Percentiles rank a stretch among this genome's conserved stretches.
Evolutionary conservation across 345 rosid species (phyloP).

Genomic region (Gossypium arboreum): DNA sequence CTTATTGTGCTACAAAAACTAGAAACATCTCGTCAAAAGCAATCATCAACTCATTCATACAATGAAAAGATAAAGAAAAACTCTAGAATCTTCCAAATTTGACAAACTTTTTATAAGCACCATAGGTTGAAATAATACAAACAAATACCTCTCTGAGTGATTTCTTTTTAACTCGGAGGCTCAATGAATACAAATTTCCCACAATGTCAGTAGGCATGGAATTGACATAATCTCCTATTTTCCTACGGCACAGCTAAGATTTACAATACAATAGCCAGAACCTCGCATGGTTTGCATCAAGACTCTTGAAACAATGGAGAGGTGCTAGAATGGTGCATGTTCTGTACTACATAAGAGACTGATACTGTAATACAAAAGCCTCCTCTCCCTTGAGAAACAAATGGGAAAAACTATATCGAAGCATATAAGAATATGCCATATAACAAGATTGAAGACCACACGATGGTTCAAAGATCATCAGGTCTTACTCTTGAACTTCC

Average conservation of each 20-base stretch:
- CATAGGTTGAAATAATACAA: constrained; percentile 21
- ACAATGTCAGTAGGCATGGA: constrained; percentile 18
- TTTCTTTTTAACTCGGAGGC: constrained; percentile 36
- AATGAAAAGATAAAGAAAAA: not conserved
- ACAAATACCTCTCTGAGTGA: constrained; percentile 37
- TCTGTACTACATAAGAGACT: constrained; percentile 20
- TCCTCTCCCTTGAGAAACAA: constrained; percentile 38
- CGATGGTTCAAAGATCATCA: constrained; percentile 26
- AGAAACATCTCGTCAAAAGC: not conserved
- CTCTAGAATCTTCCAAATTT: not conserved
- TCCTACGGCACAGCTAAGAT: constrained; percentile 26
- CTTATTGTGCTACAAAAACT: not conserved
- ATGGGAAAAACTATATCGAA: constrained; percentile 23
- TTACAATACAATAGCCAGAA: constrained; percentile 38
- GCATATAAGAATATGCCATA: constrained; percentile 13
- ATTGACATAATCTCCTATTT: constrained; percentile 23
- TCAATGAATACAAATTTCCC: constrained; percentile 29
- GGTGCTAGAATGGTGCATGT: constrained; percentile 16
- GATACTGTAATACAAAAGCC: constrained; percentile 17
- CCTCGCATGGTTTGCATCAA: constrained; percentile 7
- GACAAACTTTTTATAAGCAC: constrained; percentile 12
- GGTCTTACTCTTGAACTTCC: constrained; percentile 80
- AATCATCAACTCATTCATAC: not conserved
- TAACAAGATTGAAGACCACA: not conserved
- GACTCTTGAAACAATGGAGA: constrained; percentile 14